These are phyloP conservation scores for Echites panduratus DNA, from an alignment of 257 asterid species.

Conservation along the genomic window DNA sequence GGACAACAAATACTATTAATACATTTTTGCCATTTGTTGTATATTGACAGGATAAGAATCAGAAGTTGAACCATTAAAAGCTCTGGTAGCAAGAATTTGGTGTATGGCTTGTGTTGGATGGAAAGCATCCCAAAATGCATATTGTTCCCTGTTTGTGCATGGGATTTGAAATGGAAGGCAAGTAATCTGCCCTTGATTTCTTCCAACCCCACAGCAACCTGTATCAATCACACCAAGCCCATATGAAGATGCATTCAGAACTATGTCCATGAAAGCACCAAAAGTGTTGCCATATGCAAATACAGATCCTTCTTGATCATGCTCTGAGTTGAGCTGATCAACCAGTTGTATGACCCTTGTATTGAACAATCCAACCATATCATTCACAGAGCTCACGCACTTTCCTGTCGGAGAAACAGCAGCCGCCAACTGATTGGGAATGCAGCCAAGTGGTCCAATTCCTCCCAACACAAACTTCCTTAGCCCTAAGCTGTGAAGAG, in stretches of 20 bases:
- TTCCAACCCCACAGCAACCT: slow-evolving; percentile 78
- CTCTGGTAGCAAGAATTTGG: slow-evolving; percentile 44
- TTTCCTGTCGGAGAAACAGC: slow-evolving; percentile 38
- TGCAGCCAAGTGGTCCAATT: slow-evolving; percentile 77
- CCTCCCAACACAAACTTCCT: slow-evolving; percentile 57
- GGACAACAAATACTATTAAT: too few species aligned
- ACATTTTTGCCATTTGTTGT: slow-evolving; percentile 45
- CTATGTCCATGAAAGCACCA: slow-evolving; percentile 45
- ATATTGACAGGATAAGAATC: slow-evolving; percentile 55
- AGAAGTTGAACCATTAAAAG: slow-evolving; percentile 42
- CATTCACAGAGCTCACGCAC: slow-evolving; percentile 43
- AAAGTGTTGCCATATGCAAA: slow-evolving; percentile 55
- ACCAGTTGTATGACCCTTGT: slow-evolving; percentile 35
- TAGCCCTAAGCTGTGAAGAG: slow-evolving; percentile 46
- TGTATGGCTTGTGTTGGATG: slow-evolving; percentile 69
- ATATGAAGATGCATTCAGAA: slow-evolving; percentile 41
- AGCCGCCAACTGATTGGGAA: slow-evolving; percentile 58
- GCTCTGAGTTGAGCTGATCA: slow-evolving; percentile 42
- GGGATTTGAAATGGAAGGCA: slow-evolving; percentile 65
- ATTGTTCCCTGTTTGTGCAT: slow-evolving; percentile 41
- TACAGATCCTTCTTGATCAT: slow-evolving; percentile 32
- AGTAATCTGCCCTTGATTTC: slow-evolving; percentile 55
- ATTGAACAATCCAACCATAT: slow-evolving; percentile 42
- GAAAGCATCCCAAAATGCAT: slow-evolving; percentile 81
- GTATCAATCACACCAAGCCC: slow-evolving; percentile 54